These are phyloP conservation scores for Chlamydomonas urium DNA, from an alignment of 139 green algal species.

Conservation along the genomic window DNA sequence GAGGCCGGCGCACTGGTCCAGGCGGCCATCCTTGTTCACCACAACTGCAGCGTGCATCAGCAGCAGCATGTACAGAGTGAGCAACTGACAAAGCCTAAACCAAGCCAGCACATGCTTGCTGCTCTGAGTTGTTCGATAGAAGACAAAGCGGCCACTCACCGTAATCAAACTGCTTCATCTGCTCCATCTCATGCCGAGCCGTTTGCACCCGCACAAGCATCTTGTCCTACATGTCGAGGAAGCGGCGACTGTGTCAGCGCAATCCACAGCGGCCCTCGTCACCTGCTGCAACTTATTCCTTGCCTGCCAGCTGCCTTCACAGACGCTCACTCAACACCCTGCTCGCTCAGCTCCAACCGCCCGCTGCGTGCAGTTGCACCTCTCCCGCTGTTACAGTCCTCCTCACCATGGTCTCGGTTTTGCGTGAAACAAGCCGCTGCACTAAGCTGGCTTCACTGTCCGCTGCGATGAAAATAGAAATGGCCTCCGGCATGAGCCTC, in stretches of 20 bases:
- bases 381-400: neutral
- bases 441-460: slow-evolving; percentile 79
- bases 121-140: too few species aligned
- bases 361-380: neutral
- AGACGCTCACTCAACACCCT: too few species aligned
- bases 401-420: slow-evolving; percentile 58
- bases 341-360: too few species aligned
- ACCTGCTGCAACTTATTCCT: too few species aligned
- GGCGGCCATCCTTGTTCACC: slow-evolving; percentile 74
- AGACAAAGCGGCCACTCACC: too few species aligned
- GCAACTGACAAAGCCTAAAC: too few species aligned
- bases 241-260: too few species aligned
- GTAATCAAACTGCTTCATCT: slow-evolving; percentile 86
- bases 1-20: slow-evolving; percentile 71
- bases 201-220: slow-evolving; percentile 72
- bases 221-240: slow-evolving; percentile 64
- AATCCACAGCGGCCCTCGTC: too few species aligned
- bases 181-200: slow-evolving; percentile 62
- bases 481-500: slow-evolving; percentile 63
- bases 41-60: slow-evolving; percentile 82
- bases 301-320: too few species aligned
- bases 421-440: slow-evolving; percentile 67
- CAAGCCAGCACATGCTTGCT: too few species aligned
- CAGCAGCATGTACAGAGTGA: too few species aligned
- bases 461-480: slow-evolving; percentile 87